Base-by-base conservation (phyloP, 441 rosid genomes). In the Geranium incanum region DNA sequence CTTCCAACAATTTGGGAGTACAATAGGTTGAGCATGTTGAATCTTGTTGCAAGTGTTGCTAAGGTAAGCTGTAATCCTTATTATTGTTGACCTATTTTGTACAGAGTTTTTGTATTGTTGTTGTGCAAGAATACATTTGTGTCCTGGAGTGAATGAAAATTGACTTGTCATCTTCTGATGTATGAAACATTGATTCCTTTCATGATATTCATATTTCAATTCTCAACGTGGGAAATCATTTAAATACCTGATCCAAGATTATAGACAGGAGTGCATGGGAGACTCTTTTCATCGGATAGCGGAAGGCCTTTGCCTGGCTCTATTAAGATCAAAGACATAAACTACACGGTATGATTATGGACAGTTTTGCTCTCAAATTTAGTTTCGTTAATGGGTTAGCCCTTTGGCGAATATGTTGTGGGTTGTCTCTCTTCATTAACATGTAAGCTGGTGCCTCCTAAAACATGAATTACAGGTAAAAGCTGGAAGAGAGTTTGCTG, bases 261-360 rank as follows among this genome's bases (percentile, higher is more conserved):
- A 57, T 80, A 94, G 97, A 89, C 86, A 76, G 99, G 99, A 82
- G 85, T 92, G 73, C 97, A 89, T 78, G 99, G 99, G 66, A 83
- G 93, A 81, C 86, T 94, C 71, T 90, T 84, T 84, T 92, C 99
- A 67, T 83, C 89, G 39, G 89, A 87, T 76, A 76, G 79, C 63
- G 94, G 94, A 80, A 89, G 84, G 81, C 96, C 97, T 15, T 80
- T 92, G 41, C 96, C 91, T 77, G 97, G 91, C 3, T 68, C 70
- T 68, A 81, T 90, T 77, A 78, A 69, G 19, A 78, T 92, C 76
- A 80, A 79, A 75, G 96, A 92, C 80, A 89, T 94, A 74, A 86
- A 94, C 81, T 85, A 88, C 81, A 87, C 87, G 79, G 97, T 89
- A 74, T 62, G 65, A 19, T 41, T 36, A 43, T 43, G 8, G 12